Base-by-base conservation (phyloP, 371 early-diverging fungal genomes). In the Coemansia sp. region DNA sequence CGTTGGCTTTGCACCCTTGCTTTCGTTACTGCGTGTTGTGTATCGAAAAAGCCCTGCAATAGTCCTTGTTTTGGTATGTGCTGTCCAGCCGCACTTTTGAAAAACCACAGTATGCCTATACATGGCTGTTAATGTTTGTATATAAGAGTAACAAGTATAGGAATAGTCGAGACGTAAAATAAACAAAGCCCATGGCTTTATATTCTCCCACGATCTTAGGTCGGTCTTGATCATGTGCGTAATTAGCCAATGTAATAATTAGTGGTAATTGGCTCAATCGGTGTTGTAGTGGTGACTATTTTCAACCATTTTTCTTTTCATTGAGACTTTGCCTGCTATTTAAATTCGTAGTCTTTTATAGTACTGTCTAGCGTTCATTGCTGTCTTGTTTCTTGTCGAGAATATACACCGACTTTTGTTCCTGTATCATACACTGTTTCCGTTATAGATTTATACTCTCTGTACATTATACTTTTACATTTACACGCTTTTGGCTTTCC, bases 401-500 rank as follows among this genome's bases (percentile, higher is more conserved):
- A 29, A 7, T 7, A 29, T 16, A n/a, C 5, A 45, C 6, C 18
- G 34, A 56, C 27, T 26, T 11, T 11, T 24, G 56, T 37, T 7
- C 21, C 37, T 56, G 34, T 56, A 56, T 37, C 31, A 34, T 34
- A 56, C 56, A 24, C 14, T 29, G 54, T n/a, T 56, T 34, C 27
- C 37, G 16, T 16, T 6, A 13, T 50, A 50, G 50, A 50, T 50
- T 50, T 50, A n/a, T n/a, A 45, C 50, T 53, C 26, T 24, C 13
- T 53, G 53, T 53, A 53, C 27, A 53, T 53, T 53, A 53, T 26
- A 13, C 53, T 26, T 58, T 11, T 58, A 5, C 57, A 22, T 24
- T 24, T 57, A 31, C 34, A 39, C 34, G 8, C 14, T 39, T 14
- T 58, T 58, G 21, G 24, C n/a, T 56, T 16, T 39, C 14, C 18